phyloP scores from a whole-genome alignment of 2,329 filamentous ascomycete species.

The Leptographium procerum region DNA sequence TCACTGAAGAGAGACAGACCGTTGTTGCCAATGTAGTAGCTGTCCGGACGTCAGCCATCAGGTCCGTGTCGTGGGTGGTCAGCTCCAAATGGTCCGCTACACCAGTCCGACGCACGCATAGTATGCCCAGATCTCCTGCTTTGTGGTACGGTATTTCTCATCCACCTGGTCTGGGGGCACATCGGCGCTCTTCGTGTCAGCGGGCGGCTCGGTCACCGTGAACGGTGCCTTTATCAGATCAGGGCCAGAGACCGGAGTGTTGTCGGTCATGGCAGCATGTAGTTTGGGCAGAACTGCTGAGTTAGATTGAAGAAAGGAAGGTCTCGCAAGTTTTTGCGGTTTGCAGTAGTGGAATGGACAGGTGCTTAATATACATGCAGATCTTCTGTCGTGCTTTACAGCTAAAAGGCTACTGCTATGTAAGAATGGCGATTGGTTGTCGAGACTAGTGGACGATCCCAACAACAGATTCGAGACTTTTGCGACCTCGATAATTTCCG shows the following conservation, averaged over 20 bases:
- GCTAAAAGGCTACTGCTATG: neutral
- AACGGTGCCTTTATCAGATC: neutral
- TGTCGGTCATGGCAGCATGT: neutral
- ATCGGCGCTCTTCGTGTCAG: neutral
- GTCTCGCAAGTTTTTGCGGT: neutral
- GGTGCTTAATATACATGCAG: neutral
- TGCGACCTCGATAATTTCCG: no score
- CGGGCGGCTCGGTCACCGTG: neutral
- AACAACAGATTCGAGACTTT: no score
- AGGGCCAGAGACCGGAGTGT: neutral
- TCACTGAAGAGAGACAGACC: neutral
- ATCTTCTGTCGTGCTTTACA: no score
- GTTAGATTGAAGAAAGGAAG: neutral
- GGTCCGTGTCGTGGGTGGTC: no score
- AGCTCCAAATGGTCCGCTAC: no score
- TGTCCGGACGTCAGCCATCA: neutral
- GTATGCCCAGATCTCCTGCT: conserved; percentile 1
- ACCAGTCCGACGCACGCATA: neutral
- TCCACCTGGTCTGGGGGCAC: neutral
- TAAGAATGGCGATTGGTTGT: neutral
- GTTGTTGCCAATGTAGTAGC: conserved; percentile 3
- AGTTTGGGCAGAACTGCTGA: neutral
- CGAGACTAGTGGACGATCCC: neutral
- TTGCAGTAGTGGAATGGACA: neutral
- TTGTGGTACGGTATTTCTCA: conserved; percentile 1